A percentile compares a stretch with the other conserved stretches of the same genome.
Evolutionary conservation across 176 grass and related monocot genomes (phyloP).

Genomic region (Tillandsia fasciculata): DNA sequence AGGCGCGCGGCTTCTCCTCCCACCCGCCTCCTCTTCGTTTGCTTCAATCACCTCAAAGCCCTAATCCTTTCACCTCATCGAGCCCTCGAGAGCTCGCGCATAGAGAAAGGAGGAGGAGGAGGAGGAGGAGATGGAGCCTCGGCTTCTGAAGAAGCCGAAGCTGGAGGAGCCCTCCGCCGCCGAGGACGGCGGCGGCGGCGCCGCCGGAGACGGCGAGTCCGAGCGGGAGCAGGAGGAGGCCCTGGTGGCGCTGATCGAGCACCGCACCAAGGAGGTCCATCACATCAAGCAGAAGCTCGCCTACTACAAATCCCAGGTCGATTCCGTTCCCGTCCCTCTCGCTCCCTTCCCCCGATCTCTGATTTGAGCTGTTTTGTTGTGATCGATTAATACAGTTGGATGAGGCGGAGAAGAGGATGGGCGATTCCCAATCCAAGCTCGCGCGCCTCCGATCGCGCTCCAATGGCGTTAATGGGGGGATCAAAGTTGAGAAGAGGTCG

Average conservation of each 20-base stretch:
- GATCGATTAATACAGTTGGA: constrained; percentile 36
- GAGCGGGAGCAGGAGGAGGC: constrained; percentile 30
- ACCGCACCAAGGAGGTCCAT: constrained; percentile 29
- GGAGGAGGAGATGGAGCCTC: constrained; percentile 18
- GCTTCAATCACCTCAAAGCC: no score
- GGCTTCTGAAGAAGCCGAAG: constrained; percentile 40
- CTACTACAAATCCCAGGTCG: constrained; percentile 12
- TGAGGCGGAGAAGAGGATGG: constrained; percentile 42
- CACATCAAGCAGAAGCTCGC: constrained; percentile 24
- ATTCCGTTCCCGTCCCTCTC: neutral
- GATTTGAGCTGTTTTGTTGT: constrained; percentile 10
- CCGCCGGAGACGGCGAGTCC: neutral
- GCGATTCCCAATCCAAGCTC: constrained; percentile 38
- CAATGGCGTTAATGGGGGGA: neutral
- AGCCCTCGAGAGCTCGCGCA: no score
- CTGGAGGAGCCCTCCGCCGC: constrained; percentile 29
- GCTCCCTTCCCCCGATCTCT: neutral
- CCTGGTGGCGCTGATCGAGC: constrained; percentile 29
- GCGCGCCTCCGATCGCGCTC: constrained; percentile 22
- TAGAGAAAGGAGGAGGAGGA: no score
- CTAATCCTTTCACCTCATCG: no score
- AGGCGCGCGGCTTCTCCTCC: no score
- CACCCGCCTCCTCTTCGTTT: no score
- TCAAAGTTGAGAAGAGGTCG: constrained; percentile 8
- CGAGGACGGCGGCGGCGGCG: neutral